Base-by-base conservation (phyloP, 257 asterid species). In the Haberlea rhodopensis region DNA sequence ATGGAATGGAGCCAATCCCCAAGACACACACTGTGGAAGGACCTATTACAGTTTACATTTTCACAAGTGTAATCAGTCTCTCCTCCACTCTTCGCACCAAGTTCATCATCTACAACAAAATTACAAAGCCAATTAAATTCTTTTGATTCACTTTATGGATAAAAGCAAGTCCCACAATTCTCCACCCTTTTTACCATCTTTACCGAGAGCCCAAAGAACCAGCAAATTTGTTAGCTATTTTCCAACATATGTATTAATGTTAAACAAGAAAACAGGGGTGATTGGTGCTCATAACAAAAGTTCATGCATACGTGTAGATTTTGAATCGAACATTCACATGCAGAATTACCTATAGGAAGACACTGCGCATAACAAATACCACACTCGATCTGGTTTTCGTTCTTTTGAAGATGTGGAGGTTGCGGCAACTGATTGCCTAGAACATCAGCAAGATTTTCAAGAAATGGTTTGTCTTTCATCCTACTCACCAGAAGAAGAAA, bases 291-390 rank as follows among this genome's bases (percentile, higher is more conserved):
- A n/a, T n/a, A 32, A 57, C 45, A 57, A 25, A 15, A 57, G 25
- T 5, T 51, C 19, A 18, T 20, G 25, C 21, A 26, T 51, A 26
- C 56, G 16, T 60, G 65, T 19, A 26, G 6, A 46, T 37, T 48
- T 20, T 20, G 21, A 6, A 1, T 31, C 26, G 20, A 52, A 24
- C 5, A 16, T 11, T 5, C 5, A 25, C 27, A n/a, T 62, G 20
- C 8, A 32, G 27, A 34, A 48, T 71, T 79, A 90, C 97, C 97
- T 60, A 80, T 63, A 6, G 97, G 97, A 62, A 90, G 90, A 76
- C 79, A 73, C 60, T 83, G 95, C 20, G 97, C 87, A 79, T 87
- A 90, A 62, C 97, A 90, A 67, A 90, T 82, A 68, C 95, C 95
- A 43, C 97, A 90, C 78, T 90, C 97, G 52, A 71, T 62, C 74